Conservation (phyloP, 169 alveolate species). For the Fabrea salina region DNA sequence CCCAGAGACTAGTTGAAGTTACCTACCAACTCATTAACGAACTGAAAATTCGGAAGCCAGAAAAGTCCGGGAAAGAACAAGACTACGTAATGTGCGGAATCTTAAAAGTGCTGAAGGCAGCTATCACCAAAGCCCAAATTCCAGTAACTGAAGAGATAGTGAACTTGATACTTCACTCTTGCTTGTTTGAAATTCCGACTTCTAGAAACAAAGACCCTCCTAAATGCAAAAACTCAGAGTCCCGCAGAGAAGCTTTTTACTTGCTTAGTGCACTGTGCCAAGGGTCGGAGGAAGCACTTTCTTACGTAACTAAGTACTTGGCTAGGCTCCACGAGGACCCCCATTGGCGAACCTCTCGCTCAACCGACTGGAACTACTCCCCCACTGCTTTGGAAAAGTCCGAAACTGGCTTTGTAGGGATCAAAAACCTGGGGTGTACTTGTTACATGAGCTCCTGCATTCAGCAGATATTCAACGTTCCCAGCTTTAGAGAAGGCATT, state of each 20-base stretch:
- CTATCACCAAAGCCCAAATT: background rate
- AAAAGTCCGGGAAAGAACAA: conserved; percentile 12
- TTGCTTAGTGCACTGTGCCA: conserved; percentile 13
- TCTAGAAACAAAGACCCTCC: conserved; percentile 40
- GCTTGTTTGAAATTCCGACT: conserved; percentile 29
- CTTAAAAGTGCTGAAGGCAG: background rate
- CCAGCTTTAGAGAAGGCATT: conserved; percentile 71
- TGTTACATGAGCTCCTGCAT: conserved; percentile 82
- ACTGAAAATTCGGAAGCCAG: background rate
- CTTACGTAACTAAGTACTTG: conserved; percentile 15
- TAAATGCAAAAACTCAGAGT: conserved; percentile 54
- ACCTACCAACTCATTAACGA: background rate
- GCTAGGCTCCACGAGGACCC: conserved; percentile 38
- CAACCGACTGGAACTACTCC: conserved; percentile 51
- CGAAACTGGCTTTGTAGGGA: conserved; percentile 76
- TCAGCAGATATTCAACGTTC: conserved; percentile 79
- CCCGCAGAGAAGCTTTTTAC: conserved; percentile 41
- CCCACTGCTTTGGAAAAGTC: conserved; percentile 67
- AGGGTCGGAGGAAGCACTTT: conserved; percentile 14
- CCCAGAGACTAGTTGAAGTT: background rate
- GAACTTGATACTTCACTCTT: background rate
- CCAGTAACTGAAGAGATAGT: background rate
- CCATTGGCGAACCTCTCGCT: conserved; percentile 47
- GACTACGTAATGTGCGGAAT: conserved; percentile 12
- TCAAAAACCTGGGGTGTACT: conserved; percentile 77